Base-by-base conservation (phyloP, 2,329 filamentous ascomycete species). In the Trichoderma sp. region DNA sequence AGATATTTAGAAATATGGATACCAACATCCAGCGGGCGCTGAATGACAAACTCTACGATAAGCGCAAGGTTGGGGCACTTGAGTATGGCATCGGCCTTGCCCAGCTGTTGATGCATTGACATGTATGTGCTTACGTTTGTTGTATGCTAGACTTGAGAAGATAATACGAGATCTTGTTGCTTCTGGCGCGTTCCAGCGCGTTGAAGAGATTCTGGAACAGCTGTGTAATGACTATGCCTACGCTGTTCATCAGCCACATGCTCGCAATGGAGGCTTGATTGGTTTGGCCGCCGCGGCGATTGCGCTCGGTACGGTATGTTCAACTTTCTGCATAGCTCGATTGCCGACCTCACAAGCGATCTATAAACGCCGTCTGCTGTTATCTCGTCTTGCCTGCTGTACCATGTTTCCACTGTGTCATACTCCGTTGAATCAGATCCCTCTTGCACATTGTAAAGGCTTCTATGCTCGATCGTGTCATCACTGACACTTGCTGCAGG, bases 31-130 rank as follows among this genome's bases (percentile, higher is more conserved):
- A 97, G 83, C 93, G 95, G 77, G 89, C 95, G 76, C 87, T 99
- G 80, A 97, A 97, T 81, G 96, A 99, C 84, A 99, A 98, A 89
- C 91, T 98, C 80, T 99, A 99, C 82, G 96, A 99, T 81, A 97
- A 97, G 86, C 90, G 97, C 80, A 99, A 99, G 83, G 91, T 94
- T 79, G 96, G 96, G 75, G 96, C 97, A 77, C 89, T 99, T 72
- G 96, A 99, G 94, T 97, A 90, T 79, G 92, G 85, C 62, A 51
- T 30, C 43, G 24, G 63, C 71, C 62, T 58, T 30, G 30, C n/a
- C 56, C 66, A 30, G 43, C 65, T 36, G 43, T 15, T 21, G 18
- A 56, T 43, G 63, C n/a, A 58, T 36, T 56, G 39, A 21, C 43
- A 32, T 43, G 9, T 32, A 67, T 64, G 18, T 62, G 62, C 76